phyloP scores from a whole-genome alignment of 257 asterid genomes.

The Solanum dulcamara region DNA sequence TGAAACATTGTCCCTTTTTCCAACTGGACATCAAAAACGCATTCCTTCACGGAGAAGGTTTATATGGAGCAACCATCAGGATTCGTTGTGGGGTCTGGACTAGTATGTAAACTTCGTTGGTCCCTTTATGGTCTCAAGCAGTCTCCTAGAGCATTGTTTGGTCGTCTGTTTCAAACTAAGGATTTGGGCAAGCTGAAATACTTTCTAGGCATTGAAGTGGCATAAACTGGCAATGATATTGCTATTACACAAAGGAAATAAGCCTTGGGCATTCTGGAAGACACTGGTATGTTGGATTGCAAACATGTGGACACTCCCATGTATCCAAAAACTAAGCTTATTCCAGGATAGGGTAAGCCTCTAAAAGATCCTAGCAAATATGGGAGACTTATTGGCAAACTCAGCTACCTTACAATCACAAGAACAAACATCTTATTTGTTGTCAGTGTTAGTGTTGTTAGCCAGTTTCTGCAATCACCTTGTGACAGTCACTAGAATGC shows the following conservation, averaged over 20 bases:
- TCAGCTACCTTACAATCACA: neutral
- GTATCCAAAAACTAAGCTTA: no score
- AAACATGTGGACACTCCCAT: no score
- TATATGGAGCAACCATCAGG: neutral
- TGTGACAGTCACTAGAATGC: neutral
- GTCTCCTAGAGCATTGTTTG: no score
- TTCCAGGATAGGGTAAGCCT: no score
- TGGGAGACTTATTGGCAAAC: neutral
- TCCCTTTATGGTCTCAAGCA: neutral
- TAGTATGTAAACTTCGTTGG: neutral
- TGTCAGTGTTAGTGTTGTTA: neutral
- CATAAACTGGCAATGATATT: no score
- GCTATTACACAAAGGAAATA: neutral
- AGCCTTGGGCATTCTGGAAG: neutral
- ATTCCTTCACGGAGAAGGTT: neutral
- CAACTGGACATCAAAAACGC: neutral
- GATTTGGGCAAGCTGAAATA: no score
- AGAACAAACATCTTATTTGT: neutral
- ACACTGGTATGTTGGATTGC: no score
- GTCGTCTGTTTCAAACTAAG: no score
- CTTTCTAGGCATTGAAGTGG: no score
- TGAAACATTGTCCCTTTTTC: neutral
- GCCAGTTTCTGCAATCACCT: neutral
- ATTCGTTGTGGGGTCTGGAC: no score
- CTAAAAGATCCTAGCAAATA: no score